A percentile compares a stretch with the other conserved stretches of the same genome.
Conservation (phyloP, 2,329 filamentous ascomycete species). For the Cordyceps javanica region DNA sequence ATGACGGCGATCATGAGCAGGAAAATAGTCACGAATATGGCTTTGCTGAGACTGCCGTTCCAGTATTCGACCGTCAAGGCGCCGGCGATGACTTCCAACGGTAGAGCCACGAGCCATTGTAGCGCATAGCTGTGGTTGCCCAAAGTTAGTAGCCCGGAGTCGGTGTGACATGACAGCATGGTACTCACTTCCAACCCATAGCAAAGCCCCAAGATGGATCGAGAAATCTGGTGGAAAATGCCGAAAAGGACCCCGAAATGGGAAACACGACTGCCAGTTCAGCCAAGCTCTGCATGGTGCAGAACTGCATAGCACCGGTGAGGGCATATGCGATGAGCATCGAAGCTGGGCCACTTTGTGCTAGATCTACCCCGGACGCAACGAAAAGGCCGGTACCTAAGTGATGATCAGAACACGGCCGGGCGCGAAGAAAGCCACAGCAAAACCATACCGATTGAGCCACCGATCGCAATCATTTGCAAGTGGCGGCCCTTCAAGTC, state of each 20-base stretch:
- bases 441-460: constrained; percentile 3
- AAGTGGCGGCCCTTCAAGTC: constrained; percentile 10
- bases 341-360: constrained; percentile 10
- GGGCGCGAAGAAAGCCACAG: not conserved
- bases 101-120: constrained; percentile 42
- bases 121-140: constrained; percentile 19
- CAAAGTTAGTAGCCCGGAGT: not conserved
- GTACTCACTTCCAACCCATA: constrained; percentile 45
- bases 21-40: constrained; percentile 47
- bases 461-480: constrained; percentile 12
- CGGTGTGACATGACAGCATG: not conserved
- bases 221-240: constrained; percentile 52
- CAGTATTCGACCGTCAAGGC: constrained; percentile 46
- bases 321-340: constrained; percentile 10
- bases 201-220: constrained; percentile 52
- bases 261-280: constrained; percentile 54
- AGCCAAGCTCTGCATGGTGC: constrained; percentile 32
- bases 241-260: constrained; percentile 54
- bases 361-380: constrained; percentile 9
- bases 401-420: not conserved
- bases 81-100: constrained; percentile 43
- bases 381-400: constrained; percentile 9
- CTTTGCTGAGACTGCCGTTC: constrained; percentile 37
- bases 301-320: constrained; percentile 10
- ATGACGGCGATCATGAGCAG: constrained; percentile 38